phyloP scores from a whole-genome alignment of 208 protist species.

The Giardia muris region DNA sequence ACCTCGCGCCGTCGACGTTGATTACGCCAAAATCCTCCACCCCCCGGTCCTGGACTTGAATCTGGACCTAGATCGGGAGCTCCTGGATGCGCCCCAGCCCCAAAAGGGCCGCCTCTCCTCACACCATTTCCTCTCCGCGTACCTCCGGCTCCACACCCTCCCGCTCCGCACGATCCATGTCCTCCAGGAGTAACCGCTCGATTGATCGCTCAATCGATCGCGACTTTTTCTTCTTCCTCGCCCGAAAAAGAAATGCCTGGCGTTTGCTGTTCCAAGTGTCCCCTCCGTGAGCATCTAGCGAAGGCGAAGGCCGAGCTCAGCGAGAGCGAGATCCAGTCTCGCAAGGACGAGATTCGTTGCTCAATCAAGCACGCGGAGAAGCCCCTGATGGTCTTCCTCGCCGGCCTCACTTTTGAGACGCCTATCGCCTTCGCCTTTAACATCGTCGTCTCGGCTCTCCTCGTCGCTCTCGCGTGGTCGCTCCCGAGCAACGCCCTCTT shows the following conservation, averaged over 20 bases:
- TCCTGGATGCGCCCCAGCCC: too few species aligned
- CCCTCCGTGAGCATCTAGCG: not conserved
- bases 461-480: not conserved
- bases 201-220: too few species aligned
- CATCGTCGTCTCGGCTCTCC: not conserved
- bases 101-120: not conserved
- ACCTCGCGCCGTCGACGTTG: not conserved
- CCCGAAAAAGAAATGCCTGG: not conserved
- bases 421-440: not conserved
- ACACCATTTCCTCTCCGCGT: not conserved
- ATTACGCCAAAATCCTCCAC: not conserved
- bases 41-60: not conserved
- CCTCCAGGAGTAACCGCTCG: too few species aligned
- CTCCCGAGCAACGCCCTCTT: not conserved
- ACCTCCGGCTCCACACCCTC: not conserved
- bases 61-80: not conserved
- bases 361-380: not conserved
- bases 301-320: not conserved
- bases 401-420: not conserved
- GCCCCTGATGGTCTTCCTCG: not conserved
- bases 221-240: too few species aligned
- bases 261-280: too few species aligned
- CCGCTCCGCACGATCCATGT: too few species aligned
- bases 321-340: not conserved
- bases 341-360: not conserved